Conservation (phyloP, 2,329 filamentous ascomycete species). For the Fusarium marasasianum region DNA sequence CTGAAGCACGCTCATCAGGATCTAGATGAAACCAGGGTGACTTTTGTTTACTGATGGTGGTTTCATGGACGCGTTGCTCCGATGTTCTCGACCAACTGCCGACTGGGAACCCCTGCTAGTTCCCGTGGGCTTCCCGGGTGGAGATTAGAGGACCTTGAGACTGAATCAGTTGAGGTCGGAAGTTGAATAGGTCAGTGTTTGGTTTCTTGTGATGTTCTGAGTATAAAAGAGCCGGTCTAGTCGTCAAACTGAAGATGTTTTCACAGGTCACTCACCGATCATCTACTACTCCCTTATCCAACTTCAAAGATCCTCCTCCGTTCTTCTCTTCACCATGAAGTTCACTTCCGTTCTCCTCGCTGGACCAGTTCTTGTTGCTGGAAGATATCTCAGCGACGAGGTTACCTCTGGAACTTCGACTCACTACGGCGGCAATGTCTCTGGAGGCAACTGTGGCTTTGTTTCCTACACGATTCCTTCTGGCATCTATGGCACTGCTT, state of each 20-base stretch:
- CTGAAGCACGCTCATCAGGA: not conserved
- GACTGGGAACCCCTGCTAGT: conserved; percentile 17
- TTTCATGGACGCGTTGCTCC: conserved; percentile 9
- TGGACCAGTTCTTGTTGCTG: conserved; percentile 34
- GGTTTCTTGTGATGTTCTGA: too few relatives aligned
- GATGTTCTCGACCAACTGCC: not conserved
- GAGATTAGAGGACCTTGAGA: conserved; percentile 13
- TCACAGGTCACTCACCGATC: not conserved
- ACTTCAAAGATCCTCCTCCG: not conserved
- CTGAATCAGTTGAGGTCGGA: not conserved
- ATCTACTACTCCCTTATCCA: not conserved
- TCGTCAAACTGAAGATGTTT: not conserved
- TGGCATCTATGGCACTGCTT: conserved; percentile 68
- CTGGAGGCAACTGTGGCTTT: conserved; percentile 71
- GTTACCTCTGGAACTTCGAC: conserved; percentile 47
- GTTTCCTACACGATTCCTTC: conserved; percentile 68
- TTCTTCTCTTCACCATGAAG: conserved; percentile 32
- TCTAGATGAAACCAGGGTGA: not conserved
- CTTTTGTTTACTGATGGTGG: not conserved
- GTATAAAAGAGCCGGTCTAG: not conserved
- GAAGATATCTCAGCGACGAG: conserved; percentile 19
- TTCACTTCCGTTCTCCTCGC: conserved; percentile 28
- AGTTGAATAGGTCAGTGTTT: not conserved
- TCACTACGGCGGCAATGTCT: conserved; percentile 64
- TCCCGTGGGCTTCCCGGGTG: conserved; percentile 5